Conservation (phyloP, 2,329 filamentous ascomycete species). For the Mycosphaerella sp. region DNA sequence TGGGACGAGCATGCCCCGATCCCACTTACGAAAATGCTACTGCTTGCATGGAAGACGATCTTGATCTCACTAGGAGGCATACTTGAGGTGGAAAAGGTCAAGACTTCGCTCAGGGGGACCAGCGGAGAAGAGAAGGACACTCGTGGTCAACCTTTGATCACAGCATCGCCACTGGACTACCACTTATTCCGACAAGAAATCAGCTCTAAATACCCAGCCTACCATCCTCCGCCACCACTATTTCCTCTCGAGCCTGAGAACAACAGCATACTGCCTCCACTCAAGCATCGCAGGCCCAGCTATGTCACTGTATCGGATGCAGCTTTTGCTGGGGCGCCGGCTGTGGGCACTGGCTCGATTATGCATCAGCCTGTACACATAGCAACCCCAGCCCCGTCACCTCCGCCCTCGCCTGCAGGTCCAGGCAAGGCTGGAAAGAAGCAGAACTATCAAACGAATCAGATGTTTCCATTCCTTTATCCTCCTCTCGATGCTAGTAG, state of each 20-base stretch:
- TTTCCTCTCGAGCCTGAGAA: constrained; percentile 86
- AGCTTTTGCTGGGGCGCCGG: constrained; percentile 44
- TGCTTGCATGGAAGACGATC: constrained; percentile 88
- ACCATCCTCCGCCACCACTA: constrained; percentile 76
- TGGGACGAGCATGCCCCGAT: constrained; percentile 55
- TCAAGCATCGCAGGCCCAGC: constrained; percentile 63
- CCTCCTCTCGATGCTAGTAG: constrained; percentile 84
- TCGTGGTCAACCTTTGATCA: constrained; percentile 71
- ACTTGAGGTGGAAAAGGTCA: constrained; percentile 65
- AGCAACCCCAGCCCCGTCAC: constrained; percentile 93
- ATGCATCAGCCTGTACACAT: constrained; percentile 96
- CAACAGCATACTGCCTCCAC: constrained; percentile 79
- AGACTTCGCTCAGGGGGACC: constrained; percentile 60
- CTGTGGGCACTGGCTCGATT: constrained; percentile 59
- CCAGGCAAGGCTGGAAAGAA: constrained; percentile 90
- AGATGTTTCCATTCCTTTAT: constrained; percentile 97
- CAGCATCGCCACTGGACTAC: constrained; percentile 90
- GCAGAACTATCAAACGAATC: constrained; percentile 98
- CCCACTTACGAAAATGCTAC: constrained; percentile 49
- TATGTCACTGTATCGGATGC: constrained; percentile 29
- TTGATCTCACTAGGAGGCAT: constrained; percentile 79
- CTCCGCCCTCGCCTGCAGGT: constrained; percentile 82
- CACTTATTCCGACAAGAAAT: constrained; percentile 96
- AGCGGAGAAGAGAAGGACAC: constrained; percentile 49
- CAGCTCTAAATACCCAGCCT: constrained; percentile 94